Base-by-base conservation (phyloP, 2,329 filamentous ascomycete species). In the Pseudofabraea citricarpa region DNA sequence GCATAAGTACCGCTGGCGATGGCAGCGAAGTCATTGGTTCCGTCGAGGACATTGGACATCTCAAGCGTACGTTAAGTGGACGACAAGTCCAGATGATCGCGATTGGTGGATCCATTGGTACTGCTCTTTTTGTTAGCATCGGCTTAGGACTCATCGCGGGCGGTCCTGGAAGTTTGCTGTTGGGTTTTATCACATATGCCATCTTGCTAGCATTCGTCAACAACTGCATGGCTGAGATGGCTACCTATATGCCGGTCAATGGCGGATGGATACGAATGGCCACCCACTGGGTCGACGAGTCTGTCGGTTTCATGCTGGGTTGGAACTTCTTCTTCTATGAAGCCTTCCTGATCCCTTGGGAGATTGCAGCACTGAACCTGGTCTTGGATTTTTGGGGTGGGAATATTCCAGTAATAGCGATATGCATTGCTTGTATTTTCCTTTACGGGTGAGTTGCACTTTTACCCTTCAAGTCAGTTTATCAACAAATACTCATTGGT, bases 251-350 rank as follows among this genome's bases (percentile, higher is more conserved):
- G 15, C 71, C 71, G 10, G 65, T 74, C 44, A 67, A 70, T 12
- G 70, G 70, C 2, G 70, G 68, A 2, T 74, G 73, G 48, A 73
- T 71, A 56, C 72, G 70, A 12, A 75, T 71, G 60, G 71, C 73
- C 22, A 68, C 66, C n/a, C 70, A 70, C 19, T 74, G 71, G 36
- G 66, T 74, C n/a, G 71, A 74, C 45, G 70, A 72, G 40, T 69
- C 71, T 0, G 70, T 73, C 46, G 70, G 71, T 4, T 73, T 74
- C 43, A 69, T 70, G 8, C 57, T 72, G n/a, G 73, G 71, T 0
- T 75, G 71, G 72, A 76, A 75, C 44, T 75, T 75, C 56, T 82
- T 77, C 75, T 79, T 81, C 5, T 80, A 82, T 55, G 75, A 81
- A 56, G 77, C 77, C 20, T 20, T 43, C 10, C 27, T 36, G 16